Evolutionary conservation across 2,329 filamentous ascomycete genomes (phyloP).

Genomic region (Endoconidiophora laricicola): DNA sequence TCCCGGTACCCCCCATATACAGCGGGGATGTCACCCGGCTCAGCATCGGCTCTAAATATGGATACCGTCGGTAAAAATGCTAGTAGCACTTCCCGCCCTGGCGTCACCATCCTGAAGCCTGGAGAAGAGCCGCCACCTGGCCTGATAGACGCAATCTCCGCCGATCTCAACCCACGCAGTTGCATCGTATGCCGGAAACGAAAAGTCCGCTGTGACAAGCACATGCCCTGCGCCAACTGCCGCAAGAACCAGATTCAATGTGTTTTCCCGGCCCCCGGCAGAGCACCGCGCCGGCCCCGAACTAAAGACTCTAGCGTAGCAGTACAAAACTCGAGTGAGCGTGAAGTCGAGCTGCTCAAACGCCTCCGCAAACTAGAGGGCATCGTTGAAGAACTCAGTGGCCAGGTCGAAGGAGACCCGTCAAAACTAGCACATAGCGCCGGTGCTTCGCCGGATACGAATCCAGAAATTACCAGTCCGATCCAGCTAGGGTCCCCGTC

Average conservation of each 20-base stretch:
- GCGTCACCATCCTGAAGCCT: conserved; percentile 12
- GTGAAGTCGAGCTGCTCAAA: conserved; percentile 54
- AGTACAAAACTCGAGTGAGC: conserved; percentile 42
- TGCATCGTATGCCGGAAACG: conserved; percentile 35
- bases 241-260: conserved; percentile 53
- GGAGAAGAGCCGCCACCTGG: conserved; percentile 11
- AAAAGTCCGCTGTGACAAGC: conserved; percentile 66
- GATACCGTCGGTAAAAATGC: no score
- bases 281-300: conserved; percentile 51
- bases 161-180: conserved; percentile 30
- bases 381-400: conserved; percentile 54
- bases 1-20: no score
- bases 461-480: not conserved
- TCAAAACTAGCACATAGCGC: conserved; percentile 1
- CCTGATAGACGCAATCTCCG: conserved; percentile 7
- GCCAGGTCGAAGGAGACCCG: conserved; percentile 42
- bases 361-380: conserved; percentile 56
- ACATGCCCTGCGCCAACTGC: conserved; percentile 61
- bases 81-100: not conserved
- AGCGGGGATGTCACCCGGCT: no score
- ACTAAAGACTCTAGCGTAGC: conserved; percentile 47
- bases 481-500: conserved; percentile 7
- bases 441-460: conserved; percentile 8
- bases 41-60: no score
- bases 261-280: conserved; percentile 56